Percentiles rank a stretch among this genome's conserved stretches.
Evolutionary conservation across 2,329 filamentous ascomycete species (phyloP).

Genomic region (Moelleriella libera): DNA sequence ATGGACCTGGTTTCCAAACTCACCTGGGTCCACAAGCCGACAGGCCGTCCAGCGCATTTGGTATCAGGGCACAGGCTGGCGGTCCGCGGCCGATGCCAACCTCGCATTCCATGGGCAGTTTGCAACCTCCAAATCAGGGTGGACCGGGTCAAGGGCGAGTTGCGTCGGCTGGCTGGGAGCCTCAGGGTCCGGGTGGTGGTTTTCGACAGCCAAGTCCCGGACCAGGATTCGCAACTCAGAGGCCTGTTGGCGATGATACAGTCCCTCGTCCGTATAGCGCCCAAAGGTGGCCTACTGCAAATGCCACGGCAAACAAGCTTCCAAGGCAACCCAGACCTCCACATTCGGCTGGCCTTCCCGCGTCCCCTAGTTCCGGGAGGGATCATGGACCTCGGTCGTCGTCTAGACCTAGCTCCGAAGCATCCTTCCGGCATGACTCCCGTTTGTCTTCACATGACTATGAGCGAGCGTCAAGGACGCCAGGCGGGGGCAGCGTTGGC

Average conservation of each 20-base stretch:
- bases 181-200: conserved; percentile 21
- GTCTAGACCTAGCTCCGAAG: conserved; percentile 2
- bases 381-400: conserved; percentile 24
- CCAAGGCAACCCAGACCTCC: conserved; percentile 11
- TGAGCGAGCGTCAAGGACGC: conserved; percentile 16
- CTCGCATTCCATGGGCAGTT: conserved; percentile 30
- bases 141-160: conserved; percentile 24
- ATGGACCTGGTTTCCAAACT: conserved; percentile 32
- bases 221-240: conserved; percentile 4
- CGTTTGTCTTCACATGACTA: conserved; percentile 6
- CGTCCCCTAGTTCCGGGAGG: conserved; percentile 14
- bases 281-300: conserved; percentile 13
- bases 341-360: conserved; percentile 5
- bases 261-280: conserved; percentile 12
- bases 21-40: conserved; percentile 33
- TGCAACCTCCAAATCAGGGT: conserved; percentile 22
- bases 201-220: conserved; percentile 27
- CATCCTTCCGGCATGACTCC: background rate
- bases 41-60: conserved; percentile 36
- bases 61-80: conserved; percentile 31
- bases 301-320: conserved; percentile 17
- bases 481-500: conserved; percentile 15
- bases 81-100: conserved; percentile 21
- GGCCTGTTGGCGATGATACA: conserved; percentile 9
- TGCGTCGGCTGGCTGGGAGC: conserved; percentile 29